Conservation (phyloP, 2,329 filamentous ascomycete genomes). For the Aspergillus sergii region DNA sequence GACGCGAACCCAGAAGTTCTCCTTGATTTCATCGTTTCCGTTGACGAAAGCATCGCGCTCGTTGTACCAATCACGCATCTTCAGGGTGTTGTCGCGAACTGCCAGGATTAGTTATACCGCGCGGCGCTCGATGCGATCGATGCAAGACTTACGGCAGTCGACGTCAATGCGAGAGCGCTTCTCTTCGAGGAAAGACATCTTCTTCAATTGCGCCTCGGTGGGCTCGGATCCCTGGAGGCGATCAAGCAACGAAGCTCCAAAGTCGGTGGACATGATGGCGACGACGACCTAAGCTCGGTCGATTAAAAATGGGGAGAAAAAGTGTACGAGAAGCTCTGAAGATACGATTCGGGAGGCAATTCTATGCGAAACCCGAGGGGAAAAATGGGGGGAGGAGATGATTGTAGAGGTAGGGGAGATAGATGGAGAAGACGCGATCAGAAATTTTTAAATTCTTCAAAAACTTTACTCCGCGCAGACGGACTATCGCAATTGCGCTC, state of each 20-base stretch:
- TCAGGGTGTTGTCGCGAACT: constrained; percentile 74
- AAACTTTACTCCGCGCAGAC: constrained; percentile 6
- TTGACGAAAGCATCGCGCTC: constrained; percentile 70
- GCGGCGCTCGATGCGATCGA: background rate
- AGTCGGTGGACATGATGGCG: background rate
- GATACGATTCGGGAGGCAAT: background rate
- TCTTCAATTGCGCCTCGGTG: constrained; percentile 1
- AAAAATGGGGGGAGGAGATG: background rate
- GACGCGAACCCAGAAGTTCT: constrained; percentile 91
- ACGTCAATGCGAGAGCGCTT: constrained; percentile 3
- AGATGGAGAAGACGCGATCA: constrained; percentile 1
- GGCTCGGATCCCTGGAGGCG: background rate
- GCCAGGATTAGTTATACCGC: background rate
- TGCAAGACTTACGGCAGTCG: constrained; percentile 3
- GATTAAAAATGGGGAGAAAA: background rate
- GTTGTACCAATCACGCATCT: constrained; percentile 71
- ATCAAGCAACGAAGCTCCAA: background rate
- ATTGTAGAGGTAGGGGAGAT: background rate
- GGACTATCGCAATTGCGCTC: constrained; percentile 3
- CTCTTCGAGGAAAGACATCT: constrained; percentile 2
- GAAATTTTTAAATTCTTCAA: constrained; percentile 4
- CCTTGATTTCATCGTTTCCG: constrained; percentile 59
- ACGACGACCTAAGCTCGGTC: background rate
- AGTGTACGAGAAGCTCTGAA: background rate
- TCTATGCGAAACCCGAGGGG: background rate